phyloP scores from a whole-genome alignment of 148 eudicot genomes.

The Hydrangea macrophylla region DNA sequence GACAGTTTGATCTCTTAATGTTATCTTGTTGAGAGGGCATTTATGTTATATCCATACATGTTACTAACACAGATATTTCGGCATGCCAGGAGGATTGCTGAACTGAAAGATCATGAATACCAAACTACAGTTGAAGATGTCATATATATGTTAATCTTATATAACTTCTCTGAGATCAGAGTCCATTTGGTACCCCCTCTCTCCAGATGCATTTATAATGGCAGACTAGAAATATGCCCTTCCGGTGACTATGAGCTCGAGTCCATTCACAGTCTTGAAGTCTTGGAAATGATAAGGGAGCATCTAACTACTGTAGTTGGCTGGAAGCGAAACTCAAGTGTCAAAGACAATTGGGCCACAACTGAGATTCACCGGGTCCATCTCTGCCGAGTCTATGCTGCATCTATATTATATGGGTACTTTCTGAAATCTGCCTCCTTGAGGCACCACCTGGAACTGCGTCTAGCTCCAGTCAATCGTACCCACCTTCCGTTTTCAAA shows the following conservation, averaged over 20 bases:
- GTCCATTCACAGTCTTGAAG: conserved; percentile 64
- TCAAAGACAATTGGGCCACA: conserved; percentile 59
- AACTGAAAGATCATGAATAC: conserved; percentile 60
- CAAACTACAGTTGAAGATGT: conserved; percentile 61
- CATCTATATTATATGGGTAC: conserved; percentile 73
- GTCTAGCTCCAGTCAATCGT: conserved; percentile 22
- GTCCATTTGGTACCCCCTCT: conserved; percentile 72
- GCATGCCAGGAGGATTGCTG: conserved; percentile 73
- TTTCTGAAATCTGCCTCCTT: conserved; percentile 71
- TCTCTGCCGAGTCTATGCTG: conserved; percentile 49
- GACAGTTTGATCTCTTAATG: too few relatives aligned
- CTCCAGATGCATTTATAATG: conserved; percentile 61
- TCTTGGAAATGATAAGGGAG: conserved; percentile 59
- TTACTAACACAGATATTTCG: conserved; percentile 7
- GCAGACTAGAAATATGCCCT: conserved; percentile 74
- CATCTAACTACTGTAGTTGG: conserved; percentile 53
- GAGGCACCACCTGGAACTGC: conserved; percentile 57
- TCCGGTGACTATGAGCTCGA: conserved; percentile 74
- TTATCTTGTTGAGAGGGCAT: too few relatives aligned
- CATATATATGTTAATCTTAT: conserved; percentile 58
- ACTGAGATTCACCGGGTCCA: conserved; percentile 33
- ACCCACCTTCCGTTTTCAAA: conserved; percentile 30
- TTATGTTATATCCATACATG: too few relatives aligned
- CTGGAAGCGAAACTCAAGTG: conserved; percentile 55
- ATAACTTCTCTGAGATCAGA: conserved; percentile 58